These are phyloP conservation scores for Cucumis cinereus DNA, from an alignment of 306 rosid genomes.

Conservation along the genomic window DNA sequence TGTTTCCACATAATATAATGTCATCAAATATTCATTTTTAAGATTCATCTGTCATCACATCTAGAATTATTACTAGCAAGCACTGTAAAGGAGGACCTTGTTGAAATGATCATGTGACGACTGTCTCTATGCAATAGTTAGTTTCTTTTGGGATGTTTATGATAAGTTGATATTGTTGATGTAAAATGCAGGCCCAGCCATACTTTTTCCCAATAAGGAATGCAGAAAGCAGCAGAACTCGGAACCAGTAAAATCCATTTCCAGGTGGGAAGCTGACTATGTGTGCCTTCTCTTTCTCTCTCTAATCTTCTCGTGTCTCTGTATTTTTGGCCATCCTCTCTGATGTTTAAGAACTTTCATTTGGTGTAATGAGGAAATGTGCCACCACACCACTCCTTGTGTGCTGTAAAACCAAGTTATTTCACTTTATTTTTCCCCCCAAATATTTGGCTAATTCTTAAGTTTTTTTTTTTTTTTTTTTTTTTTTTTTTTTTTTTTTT, in stretches of 20 bases:
- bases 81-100: neutral
- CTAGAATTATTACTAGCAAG: neutral
- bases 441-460: conserved; percentile 3
- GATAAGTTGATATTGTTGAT: neutral
- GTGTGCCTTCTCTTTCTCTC: neutral
- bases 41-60: neutral
- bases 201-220: conserved; percentile 34
- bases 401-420: conserved; percentile 2
- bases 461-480: neutral
- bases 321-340: neutral
- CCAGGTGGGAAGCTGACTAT: conserved; percentile 8
- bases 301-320: neutral
- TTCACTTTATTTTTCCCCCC: neutral
- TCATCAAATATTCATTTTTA: neutral
- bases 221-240: conserved; percentile 38
- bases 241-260: conserved; percentile 36
- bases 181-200: conserved; percentile 38
- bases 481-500: neutral
- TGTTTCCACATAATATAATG: neutral
- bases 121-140: no score
- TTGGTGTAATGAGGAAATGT: neutral
- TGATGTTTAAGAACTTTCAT: neutral
- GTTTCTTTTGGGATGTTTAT: neutral
- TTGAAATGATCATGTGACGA: neutral
- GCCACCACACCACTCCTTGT: neutral